Evolutionary conservation across 1,139 yeast genomes (phyloP).

Genomic region (Blastobotrys serpentis): DNA sequence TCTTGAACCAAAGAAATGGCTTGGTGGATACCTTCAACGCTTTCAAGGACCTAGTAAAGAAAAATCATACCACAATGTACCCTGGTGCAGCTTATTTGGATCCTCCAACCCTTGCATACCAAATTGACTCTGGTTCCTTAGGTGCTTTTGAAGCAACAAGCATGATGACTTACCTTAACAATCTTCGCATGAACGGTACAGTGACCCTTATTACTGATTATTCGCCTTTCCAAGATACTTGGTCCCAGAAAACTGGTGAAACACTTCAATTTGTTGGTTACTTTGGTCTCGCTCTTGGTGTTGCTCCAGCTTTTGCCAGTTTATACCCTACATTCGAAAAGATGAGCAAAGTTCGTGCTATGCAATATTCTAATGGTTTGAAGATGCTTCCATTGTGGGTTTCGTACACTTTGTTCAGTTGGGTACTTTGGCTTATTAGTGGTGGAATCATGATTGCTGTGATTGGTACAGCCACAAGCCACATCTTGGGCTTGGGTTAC

Average conservation of each 20-base stretch:
- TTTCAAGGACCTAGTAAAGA: conserved; percentile 25
- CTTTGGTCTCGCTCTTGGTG: conserved; percentile 39
- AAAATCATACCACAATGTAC: conserved; percentile 27
- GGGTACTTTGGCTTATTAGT: conserved; percentile 28
- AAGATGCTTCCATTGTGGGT: conserved; percentile 39
- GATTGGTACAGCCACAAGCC: conserved; percentile 29
- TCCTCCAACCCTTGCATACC: conserved; percentile 32
- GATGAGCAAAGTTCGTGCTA: conserved; percentile 37
- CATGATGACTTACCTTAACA: conserved; percentile 34
- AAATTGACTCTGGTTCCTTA: conserved; percentile 29
- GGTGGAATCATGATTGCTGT: conserved; percentile 34
- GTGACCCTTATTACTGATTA: conserved; percentile 33
- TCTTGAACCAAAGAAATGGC: conserved; percentile 19
- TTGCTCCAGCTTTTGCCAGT: conserved; percentile 39
- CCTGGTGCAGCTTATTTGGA: conserved; percentile 39
- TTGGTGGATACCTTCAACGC: conserved; percentile 23
- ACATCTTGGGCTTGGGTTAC: conserved; percentile 35
- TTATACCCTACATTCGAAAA: conserved; percentile 41
- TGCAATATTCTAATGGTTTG: conserved; percentile 42
- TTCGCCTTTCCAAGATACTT: conserved; percentile 38
- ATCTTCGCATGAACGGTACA: conserved; percentile 34
- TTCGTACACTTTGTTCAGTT: conserved; percentile 36
- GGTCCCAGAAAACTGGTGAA: conserved; percentile 36
- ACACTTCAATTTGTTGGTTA: conserved; percentile 38
- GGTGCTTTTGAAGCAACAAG: conserved; percentile 31